Base-by-base conservation (phyloP, 805 yeast species). In the Candida ficus region DNA sequence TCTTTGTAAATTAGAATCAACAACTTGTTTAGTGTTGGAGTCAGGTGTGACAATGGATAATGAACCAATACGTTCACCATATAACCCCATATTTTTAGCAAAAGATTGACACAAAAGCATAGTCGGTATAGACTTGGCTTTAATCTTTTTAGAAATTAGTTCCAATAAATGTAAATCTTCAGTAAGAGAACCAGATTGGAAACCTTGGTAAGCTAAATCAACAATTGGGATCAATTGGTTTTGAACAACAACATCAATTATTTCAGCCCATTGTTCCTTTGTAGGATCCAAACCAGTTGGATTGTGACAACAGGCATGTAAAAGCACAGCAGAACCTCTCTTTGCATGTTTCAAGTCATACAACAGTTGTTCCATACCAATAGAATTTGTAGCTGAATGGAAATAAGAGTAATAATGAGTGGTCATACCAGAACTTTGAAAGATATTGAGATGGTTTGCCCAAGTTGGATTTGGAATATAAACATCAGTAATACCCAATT, bases 221-320 rank as follows among this genome's bases (percentile, higher is more conserved):
- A 90, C 77, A 58, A 91, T 70, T 30, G 95, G 95, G 62, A 84
- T 74, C 54, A 86, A 75, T 33, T 73, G 66, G 59, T 76, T 75
- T 36, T 68, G 61, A 52, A 74, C 65, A 30, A 85, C 59, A 26
- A 81, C 76, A 36, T 80, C 77, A 53, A 85, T 70, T 29, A 91
- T 85, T 60, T 73, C 64, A 46, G 74, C 70, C 96, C 96, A 89
- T 60, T 90, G 87, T 48, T 78, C 85, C 21, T 66, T 63, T 14
- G 87, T 78, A 46, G 95, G 93, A 60, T 90, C 97, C 61, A 90
- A 79, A 49, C 97, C 98, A 16, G 97, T 91, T 41, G 98, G 98
- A 70, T 90, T 91, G 69, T 90, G 97, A 56, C 96, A 93, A 61
- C 96, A 89, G 8, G 96, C 96, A 63, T 90, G 98, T 45, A 90